phyloP scores from a whole-genome alignment of 1,139 yeast species.

The Pichia sp. region DNA sequence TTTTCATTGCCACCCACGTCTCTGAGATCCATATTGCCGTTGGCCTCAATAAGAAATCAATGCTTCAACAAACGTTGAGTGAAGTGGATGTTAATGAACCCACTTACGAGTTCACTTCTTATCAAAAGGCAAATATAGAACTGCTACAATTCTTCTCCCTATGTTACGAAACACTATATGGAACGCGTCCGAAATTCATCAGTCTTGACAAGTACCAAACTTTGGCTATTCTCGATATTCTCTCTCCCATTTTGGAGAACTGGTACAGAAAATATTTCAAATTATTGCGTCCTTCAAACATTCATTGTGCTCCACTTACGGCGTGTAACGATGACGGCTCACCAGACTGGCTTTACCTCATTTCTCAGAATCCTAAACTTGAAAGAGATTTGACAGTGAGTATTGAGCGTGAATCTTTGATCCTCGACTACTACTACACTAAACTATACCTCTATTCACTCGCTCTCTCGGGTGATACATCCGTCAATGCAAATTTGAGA shows the following conservation, averaged over 20 bases:
- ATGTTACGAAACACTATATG: slow-evolving; percentile 79
- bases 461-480: slow-evolving; percentile 51
- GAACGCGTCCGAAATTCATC: slow-evolving; percentile 51
- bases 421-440: slow-evolving; percentile 79
- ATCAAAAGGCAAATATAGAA: slow-evolving; percentile 74
- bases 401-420: slow-evolving; percentile 62
- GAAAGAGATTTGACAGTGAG: slow-evolving; percentile 34
- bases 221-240: slow-evolving; percentile 60
- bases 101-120: slow-evolving; percentile 38
- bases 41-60: slow-evolving; percentile 61
- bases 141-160: slow-evolving; percentile 70
- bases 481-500: slow-evolving; percentile 17
- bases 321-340: slow-evolving; percentile 11
- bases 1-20: slow-evolving; percentile 76
- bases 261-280: slow-evolving; percentile 66
- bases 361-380: slow-evolving; percentile 27
- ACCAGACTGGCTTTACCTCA: slow-evolving; percentile 18
- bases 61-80: slow-evolving; percentile 59
- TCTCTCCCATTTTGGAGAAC: slow-evolving; percentile 68
- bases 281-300: slow-evolving; percentile 42
- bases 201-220: slow-evolving; percentile 55
- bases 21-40: slow-evolving; percentile 75
- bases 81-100: slow-evolving; percentile 49
- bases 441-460: slow-evolving; percentile 76
- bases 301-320: slow-evolving; percentile 17